A percentile compares a stretch with the other conserved stretches of the same genome.
phyloP scores from a whole-genome alignment of 768 basidiomycete genomes.

The Sutorius australiensis region DNA sequence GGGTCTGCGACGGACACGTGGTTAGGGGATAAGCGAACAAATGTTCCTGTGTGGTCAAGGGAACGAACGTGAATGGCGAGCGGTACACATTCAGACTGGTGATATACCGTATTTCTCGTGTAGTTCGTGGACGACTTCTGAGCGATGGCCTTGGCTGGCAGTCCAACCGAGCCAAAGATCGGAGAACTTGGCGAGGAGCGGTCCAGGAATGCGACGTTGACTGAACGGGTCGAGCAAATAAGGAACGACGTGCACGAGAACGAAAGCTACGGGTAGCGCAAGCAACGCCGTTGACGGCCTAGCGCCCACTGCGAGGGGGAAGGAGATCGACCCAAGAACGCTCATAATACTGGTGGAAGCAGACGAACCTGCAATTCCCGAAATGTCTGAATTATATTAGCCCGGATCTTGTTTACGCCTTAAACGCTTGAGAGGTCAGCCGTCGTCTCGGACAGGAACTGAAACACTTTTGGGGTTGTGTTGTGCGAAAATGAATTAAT shows the following conservation, averaged over 20 bases:
- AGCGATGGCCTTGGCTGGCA: slow-evolving; percentile 67
- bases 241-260: slow-evolving; percentile 35
- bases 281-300: slow-evolving; percentile 5
- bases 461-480: no score
- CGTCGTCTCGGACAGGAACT: no score
- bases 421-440: background rate
- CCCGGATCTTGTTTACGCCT: slow-evolving; percentile 7
- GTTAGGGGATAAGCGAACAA: slow-evolving; percentile 72
- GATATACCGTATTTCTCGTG: slow-evolving; percentile 69
- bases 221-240: slow-evolving; percentile 57
- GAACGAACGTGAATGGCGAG: background rate
- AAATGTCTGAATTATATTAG: background rate
- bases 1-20: slow-evolving; percentile 78
- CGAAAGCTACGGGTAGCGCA: slow-evolving; percentile 15
- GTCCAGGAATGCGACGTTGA: slow-evolving; percentile 66
- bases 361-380: background rate
- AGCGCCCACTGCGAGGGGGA: background rate
- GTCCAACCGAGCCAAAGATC: slow-evolving; percentile 71
- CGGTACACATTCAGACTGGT: background rate
- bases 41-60: slow-evolving; percentile 41
- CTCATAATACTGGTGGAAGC: slow-evolving; percentile 16
- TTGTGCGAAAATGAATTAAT: no score
- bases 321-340: slow-evolving; percentile 11
- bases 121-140: slow-evolving; percentile 66
- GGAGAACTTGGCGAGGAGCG: slow-evolving; percentile 65